A percentile compares a stretch with the other conserved stretches of the same genome.
Conservation (phyloP, 2,329 filamentous ascomycete species). For the Botrytis aclada region DNA sequence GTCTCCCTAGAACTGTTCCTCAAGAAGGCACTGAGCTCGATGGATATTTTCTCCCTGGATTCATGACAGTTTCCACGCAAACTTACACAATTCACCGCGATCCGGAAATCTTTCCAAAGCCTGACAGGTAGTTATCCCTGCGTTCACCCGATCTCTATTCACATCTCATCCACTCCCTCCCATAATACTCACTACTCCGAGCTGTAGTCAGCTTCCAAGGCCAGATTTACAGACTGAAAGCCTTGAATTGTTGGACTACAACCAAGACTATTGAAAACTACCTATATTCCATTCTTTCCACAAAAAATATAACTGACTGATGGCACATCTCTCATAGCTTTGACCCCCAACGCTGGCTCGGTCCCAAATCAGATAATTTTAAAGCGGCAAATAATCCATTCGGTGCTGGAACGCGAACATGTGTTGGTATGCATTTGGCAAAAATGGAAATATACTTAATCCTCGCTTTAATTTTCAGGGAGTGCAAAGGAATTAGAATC, state of each 20-base stretch:
- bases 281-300: too few species aligned
- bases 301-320: too few species aligned
- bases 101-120: slow-evolving; percentile 38
- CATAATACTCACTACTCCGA: too few species aligned
- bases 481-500: background rate
- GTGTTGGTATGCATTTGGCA: background rate
- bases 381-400: slow-evolving; percentile 2
- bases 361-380: background rate
- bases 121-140: slow-evolving; percentile 21
- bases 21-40: slow-evolving; percentile 33
- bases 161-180: background rate
- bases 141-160: too few species aligned
- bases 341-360: background rate
- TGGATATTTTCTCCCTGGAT: slow-evolving; percentile 38
- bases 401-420: slow-evolving; percentile 1
- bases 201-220: too few species aligned
- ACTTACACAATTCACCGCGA: slow-evolving; percentile 43
- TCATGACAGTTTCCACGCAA: slow-evolving; percentile 39
- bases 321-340: too few species aligned
- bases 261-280: too few species aligned
- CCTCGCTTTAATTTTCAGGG: background rate
- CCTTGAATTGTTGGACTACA: too few species aligned
- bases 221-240: too few species aligned
- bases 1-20: slow-evolving; percentile 36
- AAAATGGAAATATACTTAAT: background rate